phyloP scores from a whole-genome alignment of 2,329 filamentous ascomycete genomes.

The Aspergillus unguis region DNA sequence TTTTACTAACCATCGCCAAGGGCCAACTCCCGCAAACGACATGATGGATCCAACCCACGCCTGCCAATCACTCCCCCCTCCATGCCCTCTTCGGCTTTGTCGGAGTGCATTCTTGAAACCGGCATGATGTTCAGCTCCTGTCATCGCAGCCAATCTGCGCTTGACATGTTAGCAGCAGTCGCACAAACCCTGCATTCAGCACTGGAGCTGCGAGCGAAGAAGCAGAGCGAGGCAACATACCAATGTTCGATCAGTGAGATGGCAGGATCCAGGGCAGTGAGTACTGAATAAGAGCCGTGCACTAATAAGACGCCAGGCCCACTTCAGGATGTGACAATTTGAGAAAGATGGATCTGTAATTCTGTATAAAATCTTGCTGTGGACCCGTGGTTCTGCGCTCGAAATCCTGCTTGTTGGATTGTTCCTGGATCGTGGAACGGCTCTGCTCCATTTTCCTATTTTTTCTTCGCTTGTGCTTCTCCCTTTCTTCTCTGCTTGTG shows the following conservation, averaged over 20 bases:
- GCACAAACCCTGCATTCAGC: background rate
- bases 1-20: constrained; percentile 6
- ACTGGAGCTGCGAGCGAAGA: background rate
- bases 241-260: background rate
- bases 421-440: constrained; percentile 8
- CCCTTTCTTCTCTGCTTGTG: background rate
- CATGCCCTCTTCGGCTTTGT: constrained; percentile 2
- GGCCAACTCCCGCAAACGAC: background rate
- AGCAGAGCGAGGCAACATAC: background rate
- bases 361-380: constrained; percentile 10
- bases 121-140: background rate
- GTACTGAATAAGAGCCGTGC: too few species aligned
- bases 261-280: background rate
- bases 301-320: background rate
- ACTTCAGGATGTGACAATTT: background rate
- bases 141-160: constrained; percentile 8
- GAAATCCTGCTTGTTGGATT: constrained; percentile 10
- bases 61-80: background rate
- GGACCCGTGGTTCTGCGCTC: constrained; percentile 16
- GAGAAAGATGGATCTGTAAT: background rate
- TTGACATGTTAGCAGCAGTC: constrained; percentile 8
- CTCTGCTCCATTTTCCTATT: background rate
- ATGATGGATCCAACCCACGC: constrained; percentile 3
- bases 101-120: constrained; percentile 1
- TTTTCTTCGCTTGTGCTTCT: constrained; percentile 2